These are phyloP conservation scores for Paracorniculantispora psalliotae DNA, from an alignment of 2,329 filamentous ascomycete genomes.

Conservation along the genomic window DNA sequence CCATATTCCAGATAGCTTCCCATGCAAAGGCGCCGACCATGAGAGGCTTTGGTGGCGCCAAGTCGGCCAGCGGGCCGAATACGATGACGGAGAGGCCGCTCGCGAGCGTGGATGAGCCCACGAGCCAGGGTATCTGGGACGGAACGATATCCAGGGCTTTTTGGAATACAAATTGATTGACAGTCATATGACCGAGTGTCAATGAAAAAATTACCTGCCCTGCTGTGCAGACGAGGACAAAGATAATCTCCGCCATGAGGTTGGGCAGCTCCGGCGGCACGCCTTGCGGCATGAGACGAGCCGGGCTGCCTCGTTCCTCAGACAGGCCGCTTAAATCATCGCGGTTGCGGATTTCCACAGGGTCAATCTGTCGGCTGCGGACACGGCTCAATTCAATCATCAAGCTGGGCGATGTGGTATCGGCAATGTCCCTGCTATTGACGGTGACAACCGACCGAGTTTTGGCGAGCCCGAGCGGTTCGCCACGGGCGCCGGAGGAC, in stretches of 20 bases:
- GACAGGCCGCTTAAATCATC: background rate
- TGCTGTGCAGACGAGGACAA: slow-evolving; percentile 13
- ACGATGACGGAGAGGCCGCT: slow-evolving; percentile 15
- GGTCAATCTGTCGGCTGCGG: slow-evolving; percentile 12
- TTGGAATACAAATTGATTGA: slow-evolving; percentile 11
- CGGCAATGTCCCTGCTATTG: background rate
- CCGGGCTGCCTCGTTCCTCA: slow-evolving; percentile 12
- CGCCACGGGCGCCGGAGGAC: background rate
- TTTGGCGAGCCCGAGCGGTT: background rate
- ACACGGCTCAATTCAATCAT: slow-evolving; percentile 10
- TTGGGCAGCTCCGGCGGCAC: slow-evolving; percentile 13
- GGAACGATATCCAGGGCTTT: slow-evolving; percentile 11
- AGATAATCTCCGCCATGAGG: slow-evolving; percentile 11
- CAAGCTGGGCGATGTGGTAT: background rate
- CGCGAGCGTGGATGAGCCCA: slow-evolving; percentile 11
- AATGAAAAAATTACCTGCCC: slow-evolving; percentile 14
- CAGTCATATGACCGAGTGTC: slow-evolving; percentile 12
- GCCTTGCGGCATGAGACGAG: slow-evolving; percentile 11
- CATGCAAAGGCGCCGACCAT: slow-evolving; percentile 14
- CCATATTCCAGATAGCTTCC: slow-evolving; percentile 14
- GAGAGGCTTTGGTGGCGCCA: slow-evolving; percentile 14
- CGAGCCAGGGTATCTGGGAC: slow-evolving; percentile 13
- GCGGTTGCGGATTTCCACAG: background rate
- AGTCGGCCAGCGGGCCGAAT: slow-evolving; percentile 13
- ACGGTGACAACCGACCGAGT: background rate